Percentiles rank a stretch among this genome's conserved stretches.
Conservation (phyloP, 305 asterid genomes). For the Fraxinus albicans region DNA sequence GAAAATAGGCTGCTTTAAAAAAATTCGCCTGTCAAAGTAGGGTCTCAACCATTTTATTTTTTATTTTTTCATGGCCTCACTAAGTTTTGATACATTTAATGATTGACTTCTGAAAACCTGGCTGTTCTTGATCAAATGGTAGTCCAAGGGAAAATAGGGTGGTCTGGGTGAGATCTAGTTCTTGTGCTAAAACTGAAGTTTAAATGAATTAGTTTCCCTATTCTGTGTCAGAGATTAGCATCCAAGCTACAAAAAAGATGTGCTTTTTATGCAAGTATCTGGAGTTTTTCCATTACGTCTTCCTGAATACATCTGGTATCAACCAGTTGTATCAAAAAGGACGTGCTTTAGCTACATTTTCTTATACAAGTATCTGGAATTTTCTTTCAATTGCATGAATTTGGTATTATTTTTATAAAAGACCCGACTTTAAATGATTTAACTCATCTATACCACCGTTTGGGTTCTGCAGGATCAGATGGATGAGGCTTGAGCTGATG, state of each 20-base stretch:
- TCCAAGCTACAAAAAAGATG: background rate
- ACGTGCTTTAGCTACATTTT: background rate
- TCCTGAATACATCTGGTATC: background rate
- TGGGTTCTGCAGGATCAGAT: constrained; percentile 51
- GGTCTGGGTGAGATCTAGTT: background rate
- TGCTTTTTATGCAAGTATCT: background rate
- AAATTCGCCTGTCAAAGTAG: background rate
- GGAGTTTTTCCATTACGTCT: background rate
- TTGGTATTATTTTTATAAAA: background rate
- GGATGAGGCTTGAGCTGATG: constrained; percentile 46
- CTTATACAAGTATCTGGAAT: background rate
- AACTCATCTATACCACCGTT: background rate
- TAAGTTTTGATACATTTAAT: background rate
- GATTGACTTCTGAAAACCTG: background rate
- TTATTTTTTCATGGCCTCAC: background rate
- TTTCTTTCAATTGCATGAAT: background rate
- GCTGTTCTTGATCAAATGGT: background rate
- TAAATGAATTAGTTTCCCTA: background rate
- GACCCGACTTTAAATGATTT: constrained; percentile 1
- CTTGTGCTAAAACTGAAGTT: background rate
- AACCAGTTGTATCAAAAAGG: background rate
- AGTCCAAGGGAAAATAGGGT: background rate
- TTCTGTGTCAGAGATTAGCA: background rate
- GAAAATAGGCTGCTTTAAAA: background rate
- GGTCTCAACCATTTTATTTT: background rate